phyloP scores from a whole-genome alignment of 352 stramenopile species.

The Pythium phragmitis region DNA sequence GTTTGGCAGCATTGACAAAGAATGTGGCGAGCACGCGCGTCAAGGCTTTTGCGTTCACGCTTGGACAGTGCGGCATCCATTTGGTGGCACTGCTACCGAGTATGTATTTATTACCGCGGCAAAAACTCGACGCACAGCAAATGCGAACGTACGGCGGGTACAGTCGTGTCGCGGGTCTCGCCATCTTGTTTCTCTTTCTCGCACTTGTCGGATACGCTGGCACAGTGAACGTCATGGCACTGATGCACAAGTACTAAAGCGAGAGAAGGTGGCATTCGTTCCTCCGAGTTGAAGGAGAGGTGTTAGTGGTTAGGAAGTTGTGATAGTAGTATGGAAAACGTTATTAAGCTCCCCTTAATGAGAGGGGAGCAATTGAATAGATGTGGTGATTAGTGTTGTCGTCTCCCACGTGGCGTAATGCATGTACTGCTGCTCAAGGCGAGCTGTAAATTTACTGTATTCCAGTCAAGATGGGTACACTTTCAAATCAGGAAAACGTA shows the following conservation, averaged over 20 bases:
- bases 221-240: conserved; percentile 27
- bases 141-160: conserved; percentile 33
- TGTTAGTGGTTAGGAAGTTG: conserved; percentile 8
- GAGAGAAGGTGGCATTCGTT: neutral
- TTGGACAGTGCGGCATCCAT: conserved; percentile 28
- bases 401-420: no score
- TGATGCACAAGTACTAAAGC: conserved; percentile 29
- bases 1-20: conserved; percentile 12
- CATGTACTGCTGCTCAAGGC: no score
- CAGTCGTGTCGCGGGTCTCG: conserved; percentile 23
- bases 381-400: neutral
- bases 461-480: no score
- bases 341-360: neutral
- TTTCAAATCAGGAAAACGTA: neutral
- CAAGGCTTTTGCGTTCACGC: conserved; percentile 23
- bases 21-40: conserved; percentile 16
- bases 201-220: conserved; percentile 21
- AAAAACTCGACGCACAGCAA: conserved; percentile 36
- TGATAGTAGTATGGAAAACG: conserved; percentile 2
- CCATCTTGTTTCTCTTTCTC: conserved; percentile 27
- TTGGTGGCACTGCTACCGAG: conserved; percentile 28
- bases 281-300: neutral
- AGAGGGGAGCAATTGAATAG: neutral
- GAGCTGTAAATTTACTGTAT: no score
- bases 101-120: conserved; percentile 35